phyloP scores from a whole-genome alignment of 305 asterid genomes.

The Caryopteris hybrid region DNA sequence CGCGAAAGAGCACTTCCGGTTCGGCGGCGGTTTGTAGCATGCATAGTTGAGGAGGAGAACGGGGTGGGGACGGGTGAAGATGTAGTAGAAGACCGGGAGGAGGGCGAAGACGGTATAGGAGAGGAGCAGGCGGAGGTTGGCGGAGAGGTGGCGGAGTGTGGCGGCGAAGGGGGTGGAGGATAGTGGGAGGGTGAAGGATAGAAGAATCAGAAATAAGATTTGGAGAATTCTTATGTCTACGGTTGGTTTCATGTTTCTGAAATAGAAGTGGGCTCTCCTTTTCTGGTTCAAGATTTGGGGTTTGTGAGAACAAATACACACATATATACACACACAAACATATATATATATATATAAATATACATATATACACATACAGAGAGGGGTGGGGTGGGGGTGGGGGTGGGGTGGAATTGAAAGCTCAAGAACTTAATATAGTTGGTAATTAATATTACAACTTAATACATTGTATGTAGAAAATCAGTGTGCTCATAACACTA shows the following conservation, averaged over 20 bases:
- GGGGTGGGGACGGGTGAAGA: slow-evolving; percentile 29
- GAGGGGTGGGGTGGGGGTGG: too few relatives aligned
- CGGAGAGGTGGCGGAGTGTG: slow-evolving; percentile 22
- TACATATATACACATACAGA: too few relatives aligned
- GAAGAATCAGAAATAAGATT: slow-evolving; percentile 33
- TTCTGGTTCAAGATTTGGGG: neutral
- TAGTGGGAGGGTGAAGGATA: slow-evolving; percentile 29
- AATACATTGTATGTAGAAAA: too few relatives aligned
- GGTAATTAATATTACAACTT: too few relatives aligned
- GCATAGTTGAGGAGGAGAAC: slow-evolving; percentile 49
- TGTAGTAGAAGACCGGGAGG: slow-evolving; percentile 18
- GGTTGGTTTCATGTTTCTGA: neutral
- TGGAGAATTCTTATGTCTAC: slow-evolving; percentile 21
- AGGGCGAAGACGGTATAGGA: slow-evolving; percentile 10
- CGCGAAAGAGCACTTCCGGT: slow-evolving; percentile 36
- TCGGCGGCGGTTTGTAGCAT: slow-evolving; percentile 58
- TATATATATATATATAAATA: too few relatives aligned
- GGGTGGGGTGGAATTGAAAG: too few relatives aligned
- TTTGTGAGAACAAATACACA: neutral
- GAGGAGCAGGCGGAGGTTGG: slow-evolving; percentile 25
- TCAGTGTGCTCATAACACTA: too few relatives aligned
- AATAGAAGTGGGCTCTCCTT: too few relatives aligned
- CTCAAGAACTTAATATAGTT: too few relatives aligned
- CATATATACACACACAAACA: too few relatives aligned
- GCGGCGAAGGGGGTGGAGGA: slow-evolving; percentile 28